Base-by-base conservation (phyloP, 192 early-diverging fungal species). In the Coemansia erecta region DNA sequence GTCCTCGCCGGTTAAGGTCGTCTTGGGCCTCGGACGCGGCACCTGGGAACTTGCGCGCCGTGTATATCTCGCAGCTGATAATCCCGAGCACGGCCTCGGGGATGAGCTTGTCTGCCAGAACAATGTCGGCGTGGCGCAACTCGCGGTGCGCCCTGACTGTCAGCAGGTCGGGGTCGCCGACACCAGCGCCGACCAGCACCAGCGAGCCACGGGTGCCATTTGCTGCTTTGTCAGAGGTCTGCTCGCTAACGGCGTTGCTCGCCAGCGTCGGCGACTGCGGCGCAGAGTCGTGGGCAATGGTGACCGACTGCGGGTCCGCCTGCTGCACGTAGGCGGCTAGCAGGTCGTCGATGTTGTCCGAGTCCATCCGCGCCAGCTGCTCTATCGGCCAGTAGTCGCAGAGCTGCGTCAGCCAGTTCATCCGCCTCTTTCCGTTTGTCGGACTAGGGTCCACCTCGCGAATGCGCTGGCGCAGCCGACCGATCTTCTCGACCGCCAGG, bases 351-450 rank as follows among this genome's bases (percentile, higher is more conserved):
- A 86, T 85, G 39, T 77, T 81, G 26, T 84, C 67, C 18, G 89
- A 84, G 23, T 90, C 81, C 42, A 93, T 58, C 12, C 59, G 66
- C 1, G 85, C 87, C 65, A 96, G 79, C 26, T 90, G 85, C 42
- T 92, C 83, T 40, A 88, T 82, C 7, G 84, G 82, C 93, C 93
- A 96, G 31, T 82, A 63, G 62, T 96, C 91, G 78, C 92, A 96
- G 26, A 94, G 53, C 56, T 84, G 80, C 17, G 81, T 85, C 55
- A 96, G 82, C 92, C 92, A 96, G 3, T 66, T 58, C 94, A 96
- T 96, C 10, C 94, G 70, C 39, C 87, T 82, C 31, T 82, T 82
- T 23, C 85, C 84, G n/a, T 79, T 80, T 24, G 82, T 80, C 1
- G 84, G 79, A 9, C 81, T 80, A 1, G 88, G 83, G 26, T 89